Conservation (phyloP, 2,329 filamentous ascomycete genomes). For the Paraphoma chrysanthemicola region DNA sequence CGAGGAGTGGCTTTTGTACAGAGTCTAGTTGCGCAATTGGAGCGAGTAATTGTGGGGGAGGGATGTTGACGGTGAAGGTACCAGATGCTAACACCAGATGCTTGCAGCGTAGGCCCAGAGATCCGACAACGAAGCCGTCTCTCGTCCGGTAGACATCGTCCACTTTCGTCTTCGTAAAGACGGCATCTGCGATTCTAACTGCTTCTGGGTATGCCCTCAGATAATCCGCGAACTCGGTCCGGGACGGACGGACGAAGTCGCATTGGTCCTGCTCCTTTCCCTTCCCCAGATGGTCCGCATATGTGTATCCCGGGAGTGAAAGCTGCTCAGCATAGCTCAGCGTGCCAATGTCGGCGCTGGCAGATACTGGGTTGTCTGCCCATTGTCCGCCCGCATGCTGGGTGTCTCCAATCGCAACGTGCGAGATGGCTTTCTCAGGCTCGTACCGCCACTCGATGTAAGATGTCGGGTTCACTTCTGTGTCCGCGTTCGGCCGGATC, state of each 20-base stretch:
- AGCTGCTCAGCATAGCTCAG: conserved; percentile 69
- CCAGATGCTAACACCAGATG: conserved; percentile 66
- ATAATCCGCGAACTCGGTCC: conserved; percentile 63
- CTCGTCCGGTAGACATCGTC: conserved; percentile 53
- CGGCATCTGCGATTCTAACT: conserved; percentile 58
- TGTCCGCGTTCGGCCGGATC: conserved; percentile 65
- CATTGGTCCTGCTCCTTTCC: conserved; percentile 48
- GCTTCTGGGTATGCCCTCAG: conserved; percentile 61
- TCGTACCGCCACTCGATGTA: conserved; percentile 63
- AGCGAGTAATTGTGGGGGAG: conserved; percentile 57
- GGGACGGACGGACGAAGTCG: conserved; percentile 62
- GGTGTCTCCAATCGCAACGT: conserved; percentile 62
- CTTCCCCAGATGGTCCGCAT: conserved; percentile 59
- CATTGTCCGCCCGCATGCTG: conserved; percentile 64
- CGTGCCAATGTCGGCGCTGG: conserved; percentile 64
- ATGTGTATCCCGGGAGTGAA: conserved; percentile 66
- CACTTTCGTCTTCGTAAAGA: conserved; percentile 53
- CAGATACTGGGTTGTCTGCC: conserved; percentile 60
- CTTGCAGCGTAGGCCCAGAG: conserved; percentile 61
- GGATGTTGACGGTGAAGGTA: conserved; percentile 63
- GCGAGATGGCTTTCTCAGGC: conserved; percentile 59
- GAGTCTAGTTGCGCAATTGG: conserved; percentile 50
- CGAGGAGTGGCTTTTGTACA: conserved; percentile 54
- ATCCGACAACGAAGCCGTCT: conserved; percentile 59
- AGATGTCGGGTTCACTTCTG: conserved; percentile 59